Percentiles rank a stretch among this genome's conserved stretches.
Conservation (phyloP, 768 basidiomycete species). For the Candolleomyces aberdarensis region DNA sequence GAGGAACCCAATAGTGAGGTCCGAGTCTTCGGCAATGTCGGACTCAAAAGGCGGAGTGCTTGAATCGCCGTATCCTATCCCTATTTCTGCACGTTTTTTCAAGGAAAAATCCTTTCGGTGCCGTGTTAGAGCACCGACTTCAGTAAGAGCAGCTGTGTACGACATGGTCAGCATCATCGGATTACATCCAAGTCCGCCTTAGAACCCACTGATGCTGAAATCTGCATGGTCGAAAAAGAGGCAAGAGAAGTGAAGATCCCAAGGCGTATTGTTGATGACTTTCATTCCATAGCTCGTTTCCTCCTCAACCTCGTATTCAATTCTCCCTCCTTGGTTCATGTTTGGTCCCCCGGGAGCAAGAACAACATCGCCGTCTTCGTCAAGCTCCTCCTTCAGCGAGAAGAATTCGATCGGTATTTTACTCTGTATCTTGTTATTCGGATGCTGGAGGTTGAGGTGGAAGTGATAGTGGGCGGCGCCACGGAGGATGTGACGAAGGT, state of each 20-base stretch:
- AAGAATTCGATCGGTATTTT: constrained; percentile 28
- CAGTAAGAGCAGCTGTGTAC: too few relatives aligned
- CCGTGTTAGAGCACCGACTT: too few relatives aligned
- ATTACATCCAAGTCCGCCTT: not conserved
- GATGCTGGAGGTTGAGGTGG: constrained; percentile 23
- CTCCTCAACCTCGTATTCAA: constrained; percentile 17
- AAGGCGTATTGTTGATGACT: constrained; percentile 26
- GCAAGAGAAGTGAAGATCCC: not conserved
- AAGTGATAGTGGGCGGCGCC: constrained; percentile 21
- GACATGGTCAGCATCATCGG: constrained; percentile 9
- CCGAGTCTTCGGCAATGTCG: too few relatives aligned
- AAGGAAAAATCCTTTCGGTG: too few relatives aligned
- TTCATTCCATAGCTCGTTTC: constrained; percentile 17
- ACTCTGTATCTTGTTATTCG: constrained; percentile 10
- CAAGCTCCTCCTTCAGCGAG: constrained; percentile 16
- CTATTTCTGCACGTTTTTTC: too few relatives aligned
- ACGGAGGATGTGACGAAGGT: constrained; percentile 17
- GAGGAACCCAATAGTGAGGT: too few relatives aligned
- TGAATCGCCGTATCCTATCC: too few relatives aligned
- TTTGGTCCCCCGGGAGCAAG: constrained; percentile 21
- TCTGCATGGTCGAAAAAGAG: not conserved
- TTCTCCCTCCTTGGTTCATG: constrained; percentile 20
- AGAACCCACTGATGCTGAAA: constrained; percentile 24
- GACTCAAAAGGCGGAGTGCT: too few relatives aligned
- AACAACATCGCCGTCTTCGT: constrained; percentile 15